Percentiles rank a stretch among this genome's conserved stretches.
phyloP scores from a whole-genome alignment of 2,329 filamentous ascomycete species.

The Gnomoniopsis smithogilvyi region DNA sequence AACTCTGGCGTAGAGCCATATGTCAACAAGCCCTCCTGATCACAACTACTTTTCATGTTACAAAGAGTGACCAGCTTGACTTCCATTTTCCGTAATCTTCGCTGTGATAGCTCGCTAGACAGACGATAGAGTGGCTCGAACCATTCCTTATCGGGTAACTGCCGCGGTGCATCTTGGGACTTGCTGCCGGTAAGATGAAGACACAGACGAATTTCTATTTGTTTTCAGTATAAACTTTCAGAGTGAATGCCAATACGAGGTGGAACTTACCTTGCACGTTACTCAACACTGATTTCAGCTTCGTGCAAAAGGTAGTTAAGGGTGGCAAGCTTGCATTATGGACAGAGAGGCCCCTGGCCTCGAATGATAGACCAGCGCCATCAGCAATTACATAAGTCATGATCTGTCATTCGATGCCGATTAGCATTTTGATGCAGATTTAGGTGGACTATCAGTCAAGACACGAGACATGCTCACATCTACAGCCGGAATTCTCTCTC shows the following conservation, averaged over 20 bases:
- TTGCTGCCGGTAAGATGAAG: neutral
- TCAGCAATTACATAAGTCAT: neutral
- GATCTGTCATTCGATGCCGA: neutral
- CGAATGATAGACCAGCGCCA: no score
- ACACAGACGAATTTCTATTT: slow-evolving; percentile 2
- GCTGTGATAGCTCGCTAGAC: neutral
- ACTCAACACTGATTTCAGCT: neutral
- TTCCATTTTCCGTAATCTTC: slow-evolving; percentile 1
- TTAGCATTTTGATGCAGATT: neutral
- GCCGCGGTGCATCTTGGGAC: no score
- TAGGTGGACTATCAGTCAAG: neutral
- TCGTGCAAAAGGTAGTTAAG: neutral
- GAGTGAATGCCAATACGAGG: no score
- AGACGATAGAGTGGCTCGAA: neutral
- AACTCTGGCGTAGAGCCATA: neutral
- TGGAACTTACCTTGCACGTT: neutral
- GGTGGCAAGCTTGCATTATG: no score
- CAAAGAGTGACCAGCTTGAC: neutral
- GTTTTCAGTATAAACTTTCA: neutral
- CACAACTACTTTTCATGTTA: no score
- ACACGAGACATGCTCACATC: neutral
- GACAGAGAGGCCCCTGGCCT: no score
- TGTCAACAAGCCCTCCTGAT: no score
- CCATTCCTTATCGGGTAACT: neutral
- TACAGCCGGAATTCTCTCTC: neutral